A percentile compares a stretch with the other conserved stretches of the same genome.
phyloP scores from a whole-genome alignment of 2,329 filamentous ascomycete species.

The Cladobotryum mycophilum region DNA sequence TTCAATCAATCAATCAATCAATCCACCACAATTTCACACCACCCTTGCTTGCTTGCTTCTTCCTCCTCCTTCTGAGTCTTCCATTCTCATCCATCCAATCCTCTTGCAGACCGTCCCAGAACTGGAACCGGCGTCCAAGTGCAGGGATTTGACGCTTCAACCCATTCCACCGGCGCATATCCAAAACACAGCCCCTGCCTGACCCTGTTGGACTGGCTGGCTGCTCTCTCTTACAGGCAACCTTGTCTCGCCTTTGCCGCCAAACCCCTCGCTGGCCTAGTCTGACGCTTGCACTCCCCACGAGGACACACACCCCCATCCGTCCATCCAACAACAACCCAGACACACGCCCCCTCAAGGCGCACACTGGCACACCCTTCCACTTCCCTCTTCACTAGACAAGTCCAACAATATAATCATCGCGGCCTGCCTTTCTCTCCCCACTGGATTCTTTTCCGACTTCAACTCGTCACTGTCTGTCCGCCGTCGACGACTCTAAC shows the following conservation, averaged over 20 bases:
- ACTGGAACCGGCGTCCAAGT: constrained; percentile 4
- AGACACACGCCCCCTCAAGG: constrained; percentile 1
- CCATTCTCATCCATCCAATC: constrained; percentile 4
- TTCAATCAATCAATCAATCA: constrained; percentile 8
- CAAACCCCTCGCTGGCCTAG: constrained; percentile 13
- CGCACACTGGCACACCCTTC: constrained; percentile 9
- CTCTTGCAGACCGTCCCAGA: constrained; percentile 5
- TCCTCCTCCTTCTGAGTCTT: constrained; percentile 5
- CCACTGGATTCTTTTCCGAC: constrained; percentile 10
- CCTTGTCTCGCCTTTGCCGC: constrained; percentile 17
- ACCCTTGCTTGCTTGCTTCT: constrained; percentile 7
- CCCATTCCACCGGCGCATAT: constrained; percentile 20
- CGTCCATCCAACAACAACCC: not conserved
- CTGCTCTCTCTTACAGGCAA: constrained; percentile 9
- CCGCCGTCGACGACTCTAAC: constrained; percentile 2
- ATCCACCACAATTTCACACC: constrained; percentile 8
- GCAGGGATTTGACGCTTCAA: constrained; percentile 15
- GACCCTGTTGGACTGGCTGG: constrained; percentile 8
- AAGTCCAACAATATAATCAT: constrained; percentile 8
- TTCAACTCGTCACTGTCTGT: constrained; percentile 11
- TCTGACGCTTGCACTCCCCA: constrained; percentile 9
- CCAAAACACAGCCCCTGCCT: constrained; percentile 15
- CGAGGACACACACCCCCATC: constrained; percentile 4
- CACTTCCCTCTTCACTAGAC: constrained; percentile 10
- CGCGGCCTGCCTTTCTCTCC: constrained; percentile 11